These are phyloP conservation scores for Aspergillus brunneoviolaceus DNA, from an alignment of 2,329 filamentous ascomycete genomes.

Conservation along the genomic window DNA sequence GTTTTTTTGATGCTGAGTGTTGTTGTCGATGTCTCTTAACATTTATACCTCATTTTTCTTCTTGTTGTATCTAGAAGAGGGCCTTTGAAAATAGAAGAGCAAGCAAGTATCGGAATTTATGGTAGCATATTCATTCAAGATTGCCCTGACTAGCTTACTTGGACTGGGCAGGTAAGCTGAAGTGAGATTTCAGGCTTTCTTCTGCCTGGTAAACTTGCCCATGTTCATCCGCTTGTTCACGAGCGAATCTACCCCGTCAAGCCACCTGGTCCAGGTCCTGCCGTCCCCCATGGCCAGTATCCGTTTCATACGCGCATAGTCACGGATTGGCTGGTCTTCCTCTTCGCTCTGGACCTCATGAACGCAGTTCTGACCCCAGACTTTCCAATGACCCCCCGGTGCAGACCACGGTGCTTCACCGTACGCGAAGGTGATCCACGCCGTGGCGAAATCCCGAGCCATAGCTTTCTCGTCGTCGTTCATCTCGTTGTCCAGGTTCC, in stretches of 20 bases:
- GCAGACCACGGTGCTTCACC: constrained; percentile 21
- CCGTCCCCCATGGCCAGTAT: constrained; percentile 20
- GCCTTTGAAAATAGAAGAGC: background rate
- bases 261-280: constrained; percentile 20
- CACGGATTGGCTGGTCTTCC: constrained; percentile 21
- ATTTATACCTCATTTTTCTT: background rate
- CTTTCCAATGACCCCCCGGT: constrained; percentile 19
- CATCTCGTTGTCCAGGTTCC: constrained; percentile 24
- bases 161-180: background rate
- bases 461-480: constrained; percentile 17
- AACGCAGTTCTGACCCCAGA: constrained; percentile 23
- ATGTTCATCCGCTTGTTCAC: constrained; percentile 23
- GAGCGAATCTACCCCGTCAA: constrained; percentile 23
- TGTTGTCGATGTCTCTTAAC: background rate
- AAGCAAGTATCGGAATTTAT: background rate
- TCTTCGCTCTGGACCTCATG: constrained; percentile 19
- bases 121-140: no score
- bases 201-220: constrained; percentile 5
- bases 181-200: background rate
- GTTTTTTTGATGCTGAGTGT: background rate
- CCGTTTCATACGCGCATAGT: constrained; percentile 23
- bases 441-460: constrained; percentile 20
- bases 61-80: background rate
- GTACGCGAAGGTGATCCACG: constrained; percentile 26
- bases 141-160: no score